phyloP scores from a whole-genome alignment of 2,329 filamentous ascomycete species.

The Chaetomiaceae sp. region DNA sequence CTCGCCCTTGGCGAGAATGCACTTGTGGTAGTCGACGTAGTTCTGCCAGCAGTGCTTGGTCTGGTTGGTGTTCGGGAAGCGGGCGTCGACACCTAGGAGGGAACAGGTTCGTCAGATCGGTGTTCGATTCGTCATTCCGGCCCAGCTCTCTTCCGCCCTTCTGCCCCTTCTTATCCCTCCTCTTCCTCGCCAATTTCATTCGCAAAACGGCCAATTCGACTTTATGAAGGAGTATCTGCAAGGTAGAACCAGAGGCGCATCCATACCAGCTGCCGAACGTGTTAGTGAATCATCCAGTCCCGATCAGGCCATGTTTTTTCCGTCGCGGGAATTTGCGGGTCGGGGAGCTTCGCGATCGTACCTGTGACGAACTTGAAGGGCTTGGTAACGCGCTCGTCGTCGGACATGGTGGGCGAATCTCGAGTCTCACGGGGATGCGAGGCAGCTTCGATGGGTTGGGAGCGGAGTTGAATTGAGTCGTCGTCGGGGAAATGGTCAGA shows the following conservation, averaged over 20 bases:
- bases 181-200: conserved; percentile 6
- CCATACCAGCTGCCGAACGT: conserved; percentile 26
- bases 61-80: conserved; percentile 98
- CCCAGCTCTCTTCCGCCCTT: background rate
- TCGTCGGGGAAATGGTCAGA: conserved; percentile 19
- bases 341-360: conserved; percentile 49
- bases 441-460: conserved; percentile 32
- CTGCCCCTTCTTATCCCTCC: background rate
- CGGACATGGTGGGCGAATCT: conserved; percentile 71
- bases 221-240: background rate
- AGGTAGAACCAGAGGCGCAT: conserved; percentile 16
- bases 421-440: conserved; percentile 25
- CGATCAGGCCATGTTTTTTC: conserved; percentile 29
- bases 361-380: conserved; percentile 99
- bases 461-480: conserved; percentile 20
- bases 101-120: conserved; percentile 25
- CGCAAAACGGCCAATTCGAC: conserved; percentile 14
- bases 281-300: conserved; percentile 21
- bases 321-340: conserved; percentile 26
- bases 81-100: conserved; percentile 87
- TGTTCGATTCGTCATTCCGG: conserved; percentile 28
- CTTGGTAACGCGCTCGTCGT: conserved; percentile 87
- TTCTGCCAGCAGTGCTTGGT: conserved; percentile 99
- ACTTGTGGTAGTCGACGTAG: conserved; percentile 99
- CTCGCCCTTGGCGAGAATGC: conserved; percentile 96